Conservation (phyloP, 192 early-diverging fungal genomes). For the Backusella macrospora region DNA sequence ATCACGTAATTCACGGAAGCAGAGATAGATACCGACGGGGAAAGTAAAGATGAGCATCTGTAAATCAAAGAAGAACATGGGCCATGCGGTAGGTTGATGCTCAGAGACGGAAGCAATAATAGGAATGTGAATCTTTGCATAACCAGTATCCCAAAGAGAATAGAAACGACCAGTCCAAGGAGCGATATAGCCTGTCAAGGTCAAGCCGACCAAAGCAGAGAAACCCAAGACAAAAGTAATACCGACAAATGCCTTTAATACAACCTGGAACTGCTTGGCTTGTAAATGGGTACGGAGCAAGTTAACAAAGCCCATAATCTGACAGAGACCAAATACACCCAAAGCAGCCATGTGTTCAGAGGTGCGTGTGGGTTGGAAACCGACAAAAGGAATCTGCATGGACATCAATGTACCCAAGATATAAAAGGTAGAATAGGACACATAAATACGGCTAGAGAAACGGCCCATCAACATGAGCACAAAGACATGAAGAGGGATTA, state of each 20-base stretch:
- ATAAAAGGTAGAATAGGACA: slow-evolving; percentile 99
- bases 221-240: slow-evolving; percentile 57
- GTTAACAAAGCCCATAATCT: slow-evolving; percentile 93
- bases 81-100: slow-evolving; percentile 99
- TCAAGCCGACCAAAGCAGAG: slow-evolving; percentile 72
- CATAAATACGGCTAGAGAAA: slow-evolving; percentile 90
- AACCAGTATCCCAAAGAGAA: slow-evolving; percentile 99
- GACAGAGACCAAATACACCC: slow-evolving; percentile 93
- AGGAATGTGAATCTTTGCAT: slow-evolving; percentile 99
- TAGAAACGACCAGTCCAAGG: slow-evolving; percentile 99
- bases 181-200: slow-evolving; percentile 84
- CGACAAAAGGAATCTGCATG: slow-evolving; percentile 99
- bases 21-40: slow-evolving; percentile 97
- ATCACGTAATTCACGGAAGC: slow-evolving; percentile 92
- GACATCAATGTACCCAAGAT: slow-evolving; percentile 93
- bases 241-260: slow-evolving; percentile 73
- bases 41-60: slow-evolving; percentile 95
- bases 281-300: slow-evolving; percentile 80
- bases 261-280: slow-evolving; percentile 80
- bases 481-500: slow-evolving; percentile 97
- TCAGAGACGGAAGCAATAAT: slow-evolving; percentile 99
- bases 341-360: slow-evolving; percentile 99
- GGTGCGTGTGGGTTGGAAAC: slow-evolving; percentile 96
- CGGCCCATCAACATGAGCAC: slow-evolving; percentile 95
- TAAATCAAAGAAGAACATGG: slow-evolving; percentile 99